A percentile compares a stretch with the other conserved stretches of the same genome.
Conservation (phyloP, 441 rosid genomes). For the Erodium moschatum region DNA sequence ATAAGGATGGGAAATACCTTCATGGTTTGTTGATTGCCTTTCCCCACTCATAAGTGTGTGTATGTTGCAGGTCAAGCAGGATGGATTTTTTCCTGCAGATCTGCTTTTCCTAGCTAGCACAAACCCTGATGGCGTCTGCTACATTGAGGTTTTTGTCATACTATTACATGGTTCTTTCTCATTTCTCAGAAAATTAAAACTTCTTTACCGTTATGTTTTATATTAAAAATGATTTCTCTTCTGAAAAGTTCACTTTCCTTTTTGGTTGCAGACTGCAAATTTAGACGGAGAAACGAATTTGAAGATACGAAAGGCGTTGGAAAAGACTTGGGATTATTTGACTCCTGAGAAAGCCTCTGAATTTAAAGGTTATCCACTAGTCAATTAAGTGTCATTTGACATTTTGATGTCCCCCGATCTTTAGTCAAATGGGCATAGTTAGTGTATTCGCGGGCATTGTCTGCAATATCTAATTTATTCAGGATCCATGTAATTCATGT, state of each 20-base stretch:
- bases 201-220: neutral
- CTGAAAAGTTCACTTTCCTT: neutral
- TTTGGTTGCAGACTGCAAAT: conserved; percentile 76
- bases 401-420: neutral
- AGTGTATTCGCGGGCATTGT: neutral
- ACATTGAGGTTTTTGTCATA: conserved; percentile 59
- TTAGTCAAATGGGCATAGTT: neutral
- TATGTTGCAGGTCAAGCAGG: conserved; percentile 74
- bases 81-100: conserved; percentile 93
- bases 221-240: neutral
- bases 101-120: conserved; percentile 81
- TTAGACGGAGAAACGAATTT: conserved; percentile 99
- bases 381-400: neutral
- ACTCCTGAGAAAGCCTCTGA: conserved; percentile 79
- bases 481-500: neutral
- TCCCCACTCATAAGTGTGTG: conserved; percentile 10
- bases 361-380: conserved; percentile 56
- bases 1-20: neutral
- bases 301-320: conserved; percentile 94
- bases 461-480: neutral
- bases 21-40: neutral
- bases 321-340: conserved; percentile 95
- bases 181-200: conserved; percentile 1
- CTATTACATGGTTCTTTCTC: neutral
- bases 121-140: conserved; percentile 94